Evolutionary conservation across 345 rosid genomes (phyloP).

Genomic region (Linum tenue): DNA sequence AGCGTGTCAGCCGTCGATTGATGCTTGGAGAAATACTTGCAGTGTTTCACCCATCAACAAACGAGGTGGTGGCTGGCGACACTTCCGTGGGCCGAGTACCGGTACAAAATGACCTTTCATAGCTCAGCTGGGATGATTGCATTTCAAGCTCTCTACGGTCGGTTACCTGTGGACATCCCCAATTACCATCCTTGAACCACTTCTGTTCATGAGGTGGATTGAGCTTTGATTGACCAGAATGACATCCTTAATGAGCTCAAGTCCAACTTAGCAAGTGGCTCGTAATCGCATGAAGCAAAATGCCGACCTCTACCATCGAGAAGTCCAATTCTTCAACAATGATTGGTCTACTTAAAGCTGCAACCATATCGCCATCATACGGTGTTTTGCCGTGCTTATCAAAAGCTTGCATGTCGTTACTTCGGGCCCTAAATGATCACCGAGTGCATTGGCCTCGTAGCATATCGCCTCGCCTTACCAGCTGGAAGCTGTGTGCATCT

Average conservation of each 20-base stretch:
- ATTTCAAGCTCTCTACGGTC: not conserved
- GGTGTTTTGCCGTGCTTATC: no score
- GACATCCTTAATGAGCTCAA: not conserved
- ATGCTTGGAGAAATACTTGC: no score
- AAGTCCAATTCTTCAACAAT: not conserved
- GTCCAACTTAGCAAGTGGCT: not conserved
- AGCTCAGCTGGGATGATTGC: not conserved
- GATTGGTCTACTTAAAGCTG: slow-evolving; percentile 3
- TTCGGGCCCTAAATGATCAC: no score
- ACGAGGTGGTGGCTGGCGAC: not conserved
- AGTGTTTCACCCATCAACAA: not conserved
- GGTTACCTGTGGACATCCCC: no score
- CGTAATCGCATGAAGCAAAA: not conserved
- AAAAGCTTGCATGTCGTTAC: no score
- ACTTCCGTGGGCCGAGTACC: not conserved
- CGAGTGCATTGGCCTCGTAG: not conserved
- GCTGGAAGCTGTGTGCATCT: no score
- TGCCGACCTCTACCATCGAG: not conserved
- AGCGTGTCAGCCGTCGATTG: no score
- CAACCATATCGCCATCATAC: no score
- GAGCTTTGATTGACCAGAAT: not conserved
- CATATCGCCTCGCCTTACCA: no score
- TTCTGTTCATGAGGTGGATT: not conserved
- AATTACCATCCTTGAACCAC: not conserved
- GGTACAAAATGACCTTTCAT: not conserved